Base-by-base conservation (phyloP, 129 eudicot genomes). In the Glebionis coronaria region DNA sequence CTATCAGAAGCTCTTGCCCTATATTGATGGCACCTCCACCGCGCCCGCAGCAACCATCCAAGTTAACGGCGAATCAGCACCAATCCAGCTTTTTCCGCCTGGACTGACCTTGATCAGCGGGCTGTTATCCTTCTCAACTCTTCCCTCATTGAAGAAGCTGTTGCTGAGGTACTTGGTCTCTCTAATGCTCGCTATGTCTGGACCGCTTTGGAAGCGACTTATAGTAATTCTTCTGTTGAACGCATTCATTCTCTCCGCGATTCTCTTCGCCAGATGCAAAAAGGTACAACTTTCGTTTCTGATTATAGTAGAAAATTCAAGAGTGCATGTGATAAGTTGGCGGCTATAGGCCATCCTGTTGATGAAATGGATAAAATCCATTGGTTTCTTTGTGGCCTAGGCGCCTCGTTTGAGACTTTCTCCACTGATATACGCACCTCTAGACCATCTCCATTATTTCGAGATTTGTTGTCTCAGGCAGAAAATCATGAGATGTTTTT, bases 111-210 rank as follows among this genome's bases (percentile, higher is more conserved):
- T 45, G 56, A 50, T 50, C 56, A 50, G n/a, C 6, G 56, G 55
- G 56, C 21, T 50, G 56, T 50, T 50, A 50, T 50, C 16, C 56
- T 50, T 13, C 56, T 50, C 18, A 14, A 50, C 56, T 50, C 20
- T 50, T 50, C 56, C 56, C 56, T 50, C 56, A 50, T 20, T 6
- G 56, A 50, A 50, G 56, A 50, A n/a, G 56, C 56, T n/a, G 21
- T 9, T 13, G 56, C 56, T 8, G 56, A 50, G 16, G 56, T 50
- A 3, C 56, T 50, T 8, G 20, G 56, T n/a, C 56, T 50, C 18
- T 13, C 56, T 7, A 50, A 8, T n/a, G 56, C 56, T 20, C 23
- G 56, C 7, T 14, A 5, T 6, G n/a, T 50, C 21, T 50, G 56
- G 56, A 2, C 18, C 7, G 9, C 56, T 8, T 50, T 50, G 56